phyloP scores from a whole-genome alignment of 805 yeast genomes.

The Candida jianshihensis region DNA sequence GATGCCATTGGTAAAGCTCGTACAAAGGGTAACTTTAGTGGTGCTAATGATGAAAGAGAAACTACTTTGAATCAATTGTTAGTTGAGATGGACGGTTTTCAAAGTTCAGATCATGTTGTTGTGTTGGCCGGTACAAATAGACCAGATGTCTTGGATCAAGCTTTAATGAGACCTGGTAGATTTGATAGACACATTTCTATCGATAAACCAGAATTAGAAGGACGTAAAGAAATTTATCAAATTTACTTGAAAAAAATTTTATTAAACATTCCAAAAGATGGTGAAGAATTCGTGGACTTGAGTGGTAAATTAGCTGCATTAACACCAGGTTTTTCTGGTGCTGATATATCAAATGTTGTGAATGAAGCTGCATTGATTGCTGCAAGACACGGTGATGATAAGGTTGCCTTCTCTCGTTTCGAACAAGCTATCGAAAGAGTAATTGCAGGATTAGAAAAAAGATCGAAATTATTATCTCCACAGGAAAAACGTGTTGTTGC shows the following conservation, averaged over 20 bases:
- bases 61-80: slow-evolving; percentile 90
- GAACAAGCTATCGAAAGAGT: slow-evolving; percentile 97
- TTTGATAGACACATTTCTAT: slow-evolving; percentile 89
- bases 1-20: slow-evolving; percentile 98
- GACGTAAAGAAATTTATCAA: slow-evolving; percentile 85
- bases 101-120: slow-evolving; percentile 84
- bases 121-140: slow-evolving; percentile 97
- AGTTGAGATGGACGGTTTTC: slow-evolving; percentile 99
- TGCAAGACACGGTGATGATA: slow-evolving; percentile 71
- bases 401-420: slow-evolving; percentile 72
- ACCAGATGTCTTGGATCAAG: slow-evolving; percentile 88
- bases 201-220: slow-evolving; percentile 92
- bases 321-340: slow-evolving; percentile 98
- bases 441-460: slow-evolving; percentile 92
- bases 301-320: slow-evolving; percentile 89
- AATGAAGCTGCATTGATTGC: slow-evolving; percentile 97
- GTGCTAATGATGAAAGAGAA: slow-evolving; percentile 95
- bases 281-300: slow-evolving; percentile 42
- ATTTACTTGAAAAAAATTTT: slow-evolving; percentile 78
- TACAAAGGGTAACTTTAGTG: slow-evolving; percentile 61
- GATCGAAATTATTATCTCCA: slow-evolving; percentile 72
- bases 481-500: slow-evolving; percentile 91
- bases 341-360: slow-evolving; percentile 95
- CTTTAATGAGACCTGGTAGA: slow-evolving; percentile 94
- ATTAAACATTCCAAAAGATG: slow-evolving; percentile 38